Conservation (phyloP, 2,329 filamentous ascomycete genomes). For the Aspergillus brasiliensis region DNA sequence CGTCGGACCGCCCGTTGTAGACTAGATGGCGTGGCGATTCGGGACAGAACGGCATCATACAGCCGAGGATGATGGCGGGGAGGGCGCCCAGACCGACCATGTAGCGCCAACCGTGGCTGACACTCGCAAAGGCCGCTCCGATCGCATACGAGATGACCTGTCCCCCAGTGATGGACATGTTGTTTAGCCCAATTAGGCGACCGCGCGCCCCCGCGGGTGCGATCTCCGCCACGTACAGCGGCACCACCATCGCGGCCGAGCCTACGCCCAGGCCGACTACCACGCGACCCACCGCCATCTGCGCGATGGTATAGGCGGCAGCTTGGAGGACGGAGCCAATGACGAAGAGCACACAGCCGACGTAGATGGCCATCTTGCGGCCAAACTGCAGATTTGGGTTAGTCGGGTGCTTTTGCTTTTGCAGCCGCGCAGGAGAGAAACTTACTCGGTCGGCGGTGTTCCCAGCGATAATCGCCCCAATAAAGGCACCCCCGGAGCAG, state of each 20-base stretch:
- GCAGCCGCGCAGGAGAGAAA: not conserved
- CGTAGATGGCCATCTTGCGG: constrained; percentile 45
- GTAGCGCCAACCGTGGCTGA: constrained; percentile 52
- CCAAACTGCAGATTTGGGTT: constrained; percentile 30
- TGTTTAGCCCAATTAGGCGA: constrained; percentile 43
- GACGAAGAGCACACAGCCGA: constrained; percentile 45
- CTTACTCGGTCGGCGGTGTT: constrained; percentile 41
- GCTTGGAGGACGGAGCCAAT: constrained; percentile 42
- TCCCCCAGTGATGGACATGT: constrained; percentile 49
- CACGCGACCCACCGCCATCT: constrained; percentile 50
- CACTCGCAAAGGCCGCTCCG: constrained; percentile 45
- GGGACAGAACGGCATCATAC: constrained; percentile 50
- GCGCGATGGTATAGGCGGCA: constrained; percentile 41
- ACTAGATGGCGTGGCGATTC: constrained; percentile 29
- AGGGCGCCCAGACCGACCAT: constrained; percentile 54
- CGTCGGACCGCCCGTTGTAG: constrained; percentile 21
- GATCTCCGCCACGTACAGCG: constrained; percentile 54
- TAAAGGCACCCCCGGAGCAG: constrained; percentile 52
- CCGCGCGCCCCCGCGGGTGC: constrained; percentile 54
- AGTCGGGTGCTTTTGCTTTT: constrained; percentile 28
- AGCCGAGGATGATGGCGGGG: constrained; percentile 49
- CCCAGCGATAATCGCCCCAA: constrained; percentile 46
- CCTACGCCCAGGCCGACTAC: constrained; percentile 55
- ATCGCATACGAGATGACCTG: constrained; percentile 48
- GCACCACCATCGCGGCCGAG: constrained; percentile 51